phyloP scores from a whole-genome alignment of 1,284 basidiomycete genomes.

The Apiotrichum sp. region DNA sequence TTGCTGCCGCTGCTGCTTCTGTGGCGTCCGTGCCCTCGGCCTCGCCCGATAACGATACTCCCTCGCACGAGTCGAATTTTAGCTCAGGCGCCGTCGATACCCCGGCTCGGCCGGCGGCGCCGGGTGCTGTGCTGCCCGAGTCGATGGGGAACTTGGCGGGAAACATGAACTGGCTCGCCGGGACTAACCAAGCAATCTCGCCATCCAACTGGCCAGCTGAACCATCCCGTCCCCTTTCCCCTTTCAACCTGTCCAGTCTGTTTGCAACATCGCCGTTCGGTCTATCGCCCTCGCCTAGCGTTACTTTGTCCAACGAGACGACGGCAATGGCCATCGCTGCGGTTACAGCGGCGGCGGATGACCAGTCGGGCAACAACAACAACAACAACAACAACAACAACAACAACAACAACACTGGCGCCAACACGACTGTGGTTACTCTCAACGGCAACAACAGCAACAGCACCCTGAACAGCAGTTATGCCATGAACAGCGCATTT shows the following conservation, averaged over 20 bases:
- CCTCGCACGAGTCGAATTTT: slow-evolving; percentile 17
- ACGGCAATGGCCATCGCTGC: slow-evolving; percentile 14
- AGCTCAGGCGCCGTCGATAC: slow-evolving; percentile 23
- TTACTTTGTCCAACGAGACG: slow-evolving; percentile 14
- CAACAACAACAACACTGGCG: background rate
- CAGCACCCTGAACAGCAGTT: background rate
- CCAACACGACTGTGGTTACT: background rate
- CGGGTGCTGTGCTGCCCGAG: slow-evolving; percentile 25
- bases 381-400: slow-evolving; percentile 3
- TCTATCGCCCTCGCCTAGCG: background rate
- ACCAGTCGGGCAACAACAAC: background rate
- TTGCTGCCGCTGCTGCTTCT: slow-evolving; percentile 11
- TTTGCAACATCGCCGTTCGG: slow-evolving; percentile 34
- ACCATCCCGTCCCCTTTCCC: slow-evolving; percentile 23
- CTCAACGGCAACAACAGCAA: slow-evolving; percentile 3
- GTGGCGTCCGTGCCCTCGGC: background rate
- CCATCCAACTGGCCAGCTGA: slow-evolving; percentile 7
- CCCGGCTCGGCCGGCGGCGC: slow-evolving; percentile 27
- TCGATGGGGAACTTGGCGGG: slow-evolving; percentile 30
- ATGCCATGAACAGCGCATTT: slow-evolving; percentile 5
- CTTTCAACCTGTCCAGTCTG: slow-evolving; percentile 30
- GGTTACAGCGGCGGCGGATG: slow-evolving; percentile 9
- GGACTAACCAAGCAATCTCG: background rate
- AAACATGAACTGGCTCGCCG: slow-evolving; percentile 38
- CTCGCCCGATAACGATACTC: slow-evolving; percentile 2